Evolutionary conservation across 2,329 filamentous ascomycete genomes (phyloP).

Genomic region (Botrytis sinoallii): DNA sequence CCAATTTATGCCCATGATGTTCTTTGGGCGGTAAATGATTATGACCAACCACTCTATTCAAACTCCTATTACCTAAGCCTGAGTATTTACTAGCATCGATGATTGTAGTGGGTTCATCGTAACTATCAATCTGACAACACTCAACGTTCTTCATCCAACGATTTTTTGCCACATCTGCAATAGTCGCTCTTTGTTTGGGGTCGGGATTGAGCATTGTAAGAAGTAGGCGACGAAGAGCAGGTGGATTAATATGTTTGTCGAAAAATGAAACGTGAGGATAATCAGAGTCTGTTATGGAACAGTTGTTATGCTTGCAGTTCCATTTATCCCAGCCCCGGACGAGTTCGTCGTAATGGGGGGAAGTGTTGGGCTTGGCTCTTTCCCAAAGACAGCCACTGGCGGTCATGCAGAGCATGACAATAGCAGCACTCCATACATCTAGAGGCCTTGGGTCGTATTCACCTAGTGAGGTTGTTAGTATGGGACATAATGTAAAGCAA

Average conservation of each 20-base stretch:
- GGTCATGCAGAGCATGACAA: conserved; percentile 76
- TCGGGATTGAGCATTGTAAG: conserved; percentile 81
- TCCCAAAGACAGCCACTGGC: conserved; percentile 74
- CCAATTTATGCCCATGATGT: conserved; percentile 32
- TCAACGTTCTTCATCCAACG: conserved; percentile 73
- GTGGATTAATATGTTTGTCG: conserved; percentile 63
- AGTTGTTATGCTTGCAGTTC: conserved; percentile 49
- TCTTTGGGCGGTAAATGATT: conserved; percentile 34
- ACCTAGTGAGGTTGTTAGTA: conserved; percentile 34
- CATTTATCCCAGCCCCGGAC: conserved; percentile 67
- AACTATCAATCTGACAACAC: conserved; percentile 73
- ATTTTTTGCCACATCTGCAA: conserved; percentile 65
- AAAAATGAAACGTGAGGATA: conserved; percentile 65
- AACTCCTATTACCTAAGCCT: conserved; percentile 38
- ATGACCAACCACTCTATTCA: conserved; percentile 43
- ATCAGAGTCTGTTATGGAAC: conserved; percentile 55
- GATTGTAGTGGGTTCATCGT: conserved; percentile 55
- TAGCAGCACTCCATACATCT: conserved; percentile 82
- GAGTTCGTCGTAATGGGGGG: conserved; percentile 60
- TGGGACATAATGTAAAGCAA: background rate
- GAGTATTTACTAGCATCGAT: conserved; percentile 57
- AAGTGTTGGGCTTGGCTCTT: conserved; percentile 53
- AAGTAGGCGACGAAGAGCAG: conserved; percentile 66
- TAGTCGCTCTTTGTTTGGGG: conserved; percentile 66
- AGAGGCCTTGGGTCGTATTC: conserved; percentile 72